A percentile compares a stretch with the other conserved stretches of the same genome.
phyloP scores from a whole-genome alignment of 2,329 filamentous ascomycete genomes.

The Paraphaeosphaeria minitans region DNA sequence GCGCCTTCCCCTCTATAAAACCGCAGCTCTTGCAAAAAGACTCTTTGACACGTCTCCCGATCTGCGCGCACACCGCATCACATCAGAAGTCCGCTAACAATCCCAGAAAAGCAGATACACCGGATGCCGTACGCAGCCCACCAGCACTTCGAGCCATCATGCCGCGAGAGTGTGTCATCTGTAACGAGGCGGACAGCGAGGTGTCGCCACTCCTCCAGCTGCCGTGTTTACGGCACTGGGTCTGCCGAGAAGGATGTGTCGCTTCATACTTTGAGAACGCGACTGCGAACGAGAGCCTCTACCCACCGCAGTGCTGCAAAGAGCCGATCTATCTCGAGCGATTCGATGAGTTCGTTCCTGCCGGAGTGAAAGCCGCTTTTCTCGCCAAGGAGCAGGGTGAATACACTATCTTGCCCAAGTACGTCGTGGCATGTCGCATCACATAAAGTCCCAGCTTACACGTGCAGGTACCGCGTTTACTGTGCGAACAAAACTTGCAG shows the following conservation, averaged over 20 bases:
- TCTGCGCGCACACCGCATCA: not conserved
- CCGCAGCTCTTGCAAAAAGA: not conserved
- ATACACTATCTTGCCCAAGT: conserved; percentile 35
- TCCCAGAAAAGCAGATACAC: not conserved
- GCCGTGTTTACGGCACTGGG: conserved; percentile 30
- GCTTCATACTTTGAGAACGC: conserved; percentile 31
- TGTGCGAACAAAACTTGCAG: conserved; percentile 29
- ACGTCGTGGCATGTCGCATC: conserved; percentile 12
- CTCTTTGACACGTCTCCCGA: not conserved
- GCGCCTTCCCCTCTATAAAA: not conserved
- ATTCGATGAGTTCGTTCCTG: conserved; percentile 27
- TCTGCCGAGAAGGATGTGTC: conserved; percentile 30
- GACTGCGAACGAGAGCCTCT: conserved; percentile 32
- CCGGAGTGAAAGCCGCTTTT: conserved; percentile 26
- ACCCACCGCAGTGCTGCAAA: conserved; percentile 37
- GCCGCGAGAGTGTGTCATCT: conserved; percentile 29
- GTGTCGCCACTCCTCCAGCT: conserved; percentile 23
- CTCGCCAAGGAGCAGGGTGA: conserved; percentile 35
- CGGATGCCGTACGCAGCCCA: not conserved
- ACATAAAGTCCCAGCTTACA: conserved; percentile 1
- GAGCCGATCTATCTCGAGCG: conserved; percentile 29
- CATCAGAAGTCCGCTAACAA: not conserved
- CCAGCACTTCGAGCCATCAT: not conserved
- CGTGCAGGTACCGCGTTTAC: conserved; percentile 33
- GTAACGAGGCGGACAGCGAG: conserved; percentile 26